phyloP scores from a whole-genome alignment of 116 monocot species.

The Phalaenopsis hybrid region DNA sequence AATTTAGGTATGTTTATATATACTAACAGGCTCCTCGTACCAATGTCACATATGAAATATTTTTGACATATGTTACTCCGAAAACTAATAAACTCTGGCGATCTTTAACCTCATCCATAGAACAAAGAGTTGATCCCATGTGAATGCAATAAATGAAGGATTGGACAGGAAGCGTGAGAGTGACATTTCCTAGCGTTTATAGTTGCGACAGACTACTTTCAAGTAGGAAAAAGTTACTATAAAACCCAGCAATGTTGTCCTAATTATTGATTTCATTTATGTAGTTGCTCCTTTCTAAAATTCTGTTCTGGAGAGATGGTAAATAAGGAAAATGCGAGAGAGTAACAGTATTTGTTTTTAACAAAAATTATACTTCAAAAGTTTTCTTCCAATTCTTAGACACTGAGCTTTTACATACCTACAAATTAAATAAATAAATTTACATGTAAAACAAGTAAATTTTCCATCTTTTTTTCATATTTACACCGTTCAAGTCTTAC shows the following conservation, averaged over 20 bases:
- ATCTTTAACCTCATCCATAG: neutral
- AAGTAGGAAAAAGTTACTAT: neutral
- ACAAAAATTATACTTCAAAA: too few species aligned
- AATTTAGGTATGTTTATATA: neutral
- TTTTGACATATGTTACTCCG: neutral
- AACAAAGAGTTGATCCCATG: neutral
- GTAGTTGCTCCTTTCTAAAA: neutral
- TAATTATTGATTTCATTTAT: neutral
- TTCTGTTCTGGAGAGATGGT: neutral
- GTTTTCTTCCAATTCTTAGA: too few species aligned
- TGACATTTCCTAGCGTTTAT: neutral
- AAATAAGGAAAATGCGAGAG: too few species aligned
- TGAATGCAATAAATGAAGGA: neutral
- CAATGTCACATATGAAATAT: neutral
- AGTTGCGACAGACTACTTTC: neutral
- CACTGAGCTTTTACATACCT: too few species aligned
- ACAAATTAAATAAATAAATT: too few species aligned
- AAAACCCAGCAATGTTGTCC: neutral
- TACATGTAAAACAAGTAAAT: too few species aligned
- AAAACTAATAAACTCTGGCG: neutral
- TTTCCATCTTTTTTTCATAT: too few species aligned
- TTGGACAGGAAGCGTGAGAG: neutral
- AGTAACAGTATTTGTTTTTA: too few species aligned
- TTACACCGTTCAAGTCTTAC: too few species aligned
- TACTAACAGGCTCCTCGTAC: neutral